Evolutionary conservation across 352 stramenopile genomes (phyloP).

Genomic region (Phytophthora meadii): DNA sequence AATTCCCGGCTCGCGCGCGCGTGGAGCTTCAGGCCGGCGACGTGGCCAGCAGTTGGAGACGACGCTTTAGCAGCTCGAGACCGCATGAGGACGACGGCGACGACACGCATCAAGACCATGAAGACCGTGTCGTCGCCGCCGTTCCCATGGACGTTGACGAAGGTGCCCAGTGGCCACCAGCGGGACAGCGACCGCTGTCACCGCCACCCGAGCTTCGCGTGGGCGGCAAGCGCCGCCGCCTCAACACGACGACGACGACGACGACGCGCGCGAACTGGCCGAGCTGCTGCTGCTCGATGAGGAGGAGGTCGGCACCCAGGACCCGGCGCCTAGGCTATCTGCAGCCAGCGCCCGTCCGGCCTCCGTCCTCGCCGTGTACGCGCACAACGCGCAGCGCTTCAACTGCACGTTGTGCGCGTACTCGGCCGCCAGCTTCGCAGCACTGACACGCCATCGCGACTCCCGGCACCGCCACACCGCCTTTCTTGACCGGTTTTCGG

Average conservation of each 20-base stretch:
- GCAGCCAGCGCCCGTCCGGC: not conserved
- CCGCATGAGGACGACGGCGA: too few relatives aligned
- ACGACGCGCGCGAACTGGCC: not conserved
- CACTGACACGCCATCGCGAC: not conserved
- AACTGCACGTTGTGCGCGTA: slow-evolving; percentile 12
- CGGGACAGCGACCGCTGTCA: too few relatives aligned
- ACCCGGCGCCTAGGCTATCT: not conserved
- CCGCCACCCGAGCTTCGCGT: not conserved
- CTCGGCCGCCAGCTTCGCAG: not conserved
- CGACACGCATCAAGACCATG: not conserved
- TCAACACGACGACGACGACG: not conserved
- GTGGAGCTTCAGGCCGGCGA: too few relatives aligned
- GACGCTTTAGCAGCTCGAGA: not conserved
- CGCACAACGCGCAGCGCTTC: slow-evolving; percentile 12
- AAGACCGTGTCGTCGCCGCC: too few relatives aligned
- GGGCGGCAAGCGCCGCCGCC: not conserved
- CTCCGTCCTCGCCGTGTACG: not conserved
- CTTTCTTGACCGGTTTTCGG: not conserved
- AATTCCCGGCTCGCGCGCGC: too few relatives aligned
- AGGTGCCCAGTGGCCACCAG: too few relatives aligned
- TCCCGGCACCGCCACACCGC: not conserved
- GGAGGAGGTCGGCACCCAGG: not conserved
- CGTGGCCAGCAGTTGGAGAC: too few relatives aligned
- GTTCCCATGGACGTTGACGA: too few relatives aligned
- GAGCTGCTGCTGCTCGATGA: not conserved